Evolutionary conservation across 2,329 filamentous ascomycete species (phyloP).

Genomic region (Alternaria tenuissima): DNA sequence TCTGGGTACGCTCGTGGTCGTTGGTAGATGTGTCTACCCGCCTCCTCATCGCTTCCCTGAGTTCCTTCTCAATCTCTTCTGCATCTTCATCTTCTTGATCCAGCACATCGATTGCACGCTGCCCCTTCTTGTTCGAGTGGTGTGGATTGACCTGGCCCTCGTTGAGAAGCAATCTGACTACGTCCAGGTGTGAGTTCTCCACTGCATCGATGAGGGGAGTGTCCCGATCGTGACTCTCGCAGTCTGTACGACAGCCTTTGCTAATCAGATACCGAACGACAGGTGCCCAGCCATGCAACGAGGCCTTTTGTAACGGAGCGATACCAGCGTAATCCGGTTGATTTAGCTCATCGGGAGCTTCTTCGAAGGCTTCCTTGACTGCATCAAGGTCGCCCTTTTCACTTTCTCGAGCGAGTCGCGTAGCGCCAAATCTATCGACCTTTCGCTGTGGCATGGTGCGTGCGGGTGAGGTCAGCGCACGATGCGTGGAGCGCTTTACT

Average conservation of each 20-base stretch:
- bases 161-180: slow-evolving; percentile 82
- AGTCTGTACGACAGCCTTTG: slow-evolving; percentile 85
- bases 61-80: slow-evolving; percentile 79
- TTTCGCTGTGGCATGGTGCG: slow-evolving; percentile 77
- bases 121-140: slow-evolving; percentile 88
- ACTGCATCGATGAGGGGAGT: slow-evolving; percentile 96
- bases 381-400: slow-evolving; percentile 82
- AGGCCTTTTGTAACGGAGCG: slow-evolving; percentile 91
- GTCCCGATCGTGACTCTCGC: slow-evolving; percentile 76
- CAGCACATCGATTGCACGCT: slow-evolving; percentile 88
- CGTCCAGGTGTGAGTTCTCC: slow-evolving; percentile 90
- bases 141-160: slow-evolving; percentile 86
- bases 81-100: slow-evolving; percentile 77
- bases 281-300: slow-evolving; percentile 83
- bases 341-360: slow-evolving; percentile 87
- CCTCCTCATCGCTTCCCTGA: slow-evolving; percentile 64
- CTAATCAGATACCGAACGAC: slow-evolving; percentile 89
- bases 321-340: slow-evolving; percentile 95
- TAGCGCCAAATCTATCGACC: slow-evolving; percentile 91
- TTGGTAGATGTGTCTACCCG: slow-evolving; percentile 60
- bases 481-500: slow-evolving; percentile 68
- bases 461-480: slow-evolving; percentile 60
- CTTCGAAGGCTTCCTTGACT: slow-evolving; percentile 76
- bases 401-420: slow-evolving; percentile 87
- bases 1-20: slow-evolving; percentile 38